Percentiles rank a stretch among this genome's conserved stretches.
Conservation (phyloP, 257 asterid species). For the Rauvolfia tetraphylla region DNA sequence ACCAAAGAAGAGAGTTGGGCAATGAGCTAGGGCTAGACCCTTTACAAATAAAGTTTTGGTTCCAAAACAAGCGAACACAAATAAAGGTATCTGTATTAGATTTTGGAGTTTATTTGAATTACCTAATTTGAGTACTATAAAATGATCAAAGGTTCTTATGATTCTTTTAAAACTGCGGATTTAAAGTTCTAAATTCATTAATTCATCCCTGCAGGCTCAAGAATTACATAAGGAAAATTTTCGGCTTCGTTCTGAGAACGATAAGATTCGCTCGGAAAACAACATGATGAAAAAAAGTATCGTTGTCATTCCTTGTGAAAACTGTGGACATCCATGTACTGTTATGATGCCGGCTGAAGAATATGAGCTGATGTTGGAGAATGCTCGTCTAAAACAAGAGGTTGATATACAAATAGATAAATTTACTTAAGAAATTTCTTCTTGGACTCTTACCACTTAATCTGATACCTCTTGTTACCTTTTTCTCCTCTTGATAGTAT, state of each 20-base stretch:
- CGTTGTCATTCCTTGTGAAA: background rate
- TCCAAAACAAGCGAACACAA: no score
- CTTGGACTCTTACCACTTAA: background rate
- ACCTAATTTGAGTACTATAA: no score
- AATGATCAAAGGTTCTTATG: no score
- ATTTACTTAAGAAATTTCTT: no score
- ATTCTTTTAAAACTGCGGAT: no score
- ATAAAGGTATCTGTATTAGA: no score
- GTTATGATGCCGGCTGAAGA: background rate
- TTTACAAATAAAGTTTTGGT: no score
- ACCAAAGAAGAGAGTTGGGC: no score
- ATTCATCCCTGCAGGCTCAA: slow-evolving; percentile 3
- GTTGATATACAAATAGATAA: background rate
- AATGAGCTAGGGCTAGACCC: no score
- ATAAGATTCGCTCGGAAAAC: slow-evolving; percentile 19
- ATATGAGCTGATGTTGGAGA: slow-evolving; percentile 15
- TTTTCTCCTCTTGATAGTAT: background rate
- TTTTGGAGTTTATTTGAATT: no score
- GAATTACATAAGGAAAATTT: slow-evolving; percentile 7
- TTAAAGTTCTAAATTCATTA: background rate
- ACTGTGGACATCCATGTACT: slow-evolving; percentile 1
- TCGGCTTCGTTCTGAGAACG: slow-evolving; percentile 22
- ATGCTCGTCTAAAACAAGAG: slow-evolving; percentile 20
- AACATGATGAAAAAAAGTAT: slow-evolving; percentile 10
- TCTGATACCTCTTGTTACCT: background rate